Evolutionary conservation across 106 monocot species (phyloP), one percentile per base, ranked within the genome.

Genomic region (Platanthera guangdongensis): DNA sequence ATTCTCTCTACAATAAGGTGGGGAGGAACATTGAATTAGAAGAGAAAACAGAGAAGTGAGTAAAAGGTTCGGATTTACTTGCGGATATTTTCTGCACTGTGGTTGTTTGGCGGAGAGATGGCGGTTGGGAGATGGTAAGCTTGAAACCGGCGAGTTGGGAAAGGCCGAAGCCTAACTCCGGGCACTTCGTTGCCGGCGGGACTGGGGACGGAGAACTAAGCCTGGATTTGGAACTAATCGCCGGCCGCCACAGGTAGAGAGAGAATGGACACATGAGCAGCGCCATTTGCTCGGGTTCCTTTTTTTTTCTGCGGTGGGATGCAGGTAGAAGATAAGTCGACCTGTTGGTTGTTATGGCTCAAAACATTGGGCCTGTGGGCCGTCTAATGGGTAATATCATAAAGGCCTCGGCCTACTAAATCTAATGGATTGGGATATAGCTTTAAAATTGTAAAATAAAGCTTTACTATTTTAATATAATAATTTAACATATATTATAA

Each of bases 1-100:
- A 96, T 76, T 50, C 96, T 47, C 14, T 84, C 93, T 96, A 79
- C 47, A 76, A 57, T 7, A 9, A 19, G 47, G 12, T 39, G 39
- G 39, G 39, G 39, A 39, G 39, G 14, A 53, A 53, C 14, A 9
- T 14, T 9, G 12, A 14, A 14, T 53, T 10, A 6, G 32, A 65
- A 32, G 30, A 9, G 11, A 50, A 19, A n/a, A 51, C 22, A 21
- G 11, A 73, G 6, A 1, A 25, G 2, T 3, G 10, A 28, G 18
- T 16, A 1, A 21, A 6, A 21, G 9, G 72, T 2, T 50, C 5
- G 48, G 32, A 47, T 13, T 72, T 72, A 72, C 72, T 48, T 18
- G 72, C 48, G n/a, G 51, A 5, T 5, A 72, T 51, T 9, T 14
- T 15, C 3, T 32, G 50, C 72, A 18, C 18, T 19, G 72, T 8